Base-by-base conservation (phyloP, 106 monocot genomes). In the Apostasia ramifera region DNA sequence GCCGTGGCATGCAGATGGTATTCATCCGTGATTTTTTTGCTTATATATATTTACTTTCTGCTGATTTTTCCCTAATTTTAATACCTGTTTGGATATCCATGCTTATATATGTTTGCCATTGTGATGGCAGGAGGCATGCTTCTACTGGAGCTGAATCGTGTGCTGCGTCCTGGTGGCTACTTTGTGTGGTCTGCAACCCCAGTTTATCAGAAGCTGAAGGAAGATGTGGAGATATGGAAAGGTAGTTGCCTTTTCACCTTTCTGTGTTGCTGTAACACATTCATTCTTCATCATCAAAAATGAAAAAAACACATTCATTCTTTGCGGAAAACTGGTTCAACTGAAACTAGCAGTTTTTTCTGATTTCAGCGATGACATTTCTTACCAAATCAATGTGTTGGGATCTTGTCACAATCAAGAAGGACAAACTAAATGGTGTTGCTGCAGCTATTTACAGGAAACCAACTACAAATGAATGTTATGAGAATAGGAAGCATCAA, bases 101-200 rank as follows among this genome's bases (percentile, higher is more conserved):
- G 15, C 58, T 6, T 40, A 68, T 68, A 41, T 44, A 39, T 3
- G 47, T 12, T 8, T 49, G 6, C 26, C 13, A 46, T 6, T 72
- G 2, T 53, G 8, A 46, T 57, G 57, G 11, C 62, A 94, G 93
- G 86, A 76, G 95, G 95, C 11, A 61, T 69, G 8, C 88, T 95
- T 48, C 91, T 95, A 56, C 79, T 95, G 61, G 95, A 95, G 66
- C 71, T 95, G 13, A 91, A 95, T 67, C 85, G 95, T 55, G 83
- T 91, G 53, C 66, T 95, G 5, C 88, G 95, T 42, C 95, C 95
- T 9, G 95, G 95, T 44, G 95, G 95, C 13, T 91, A 71, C 66
- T 95, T 95, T 72, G 88, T 95, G 39, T 95, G 95, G 95, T 95
- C 95, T 11, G 95, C 91, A 8, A 95, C 95, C n/a, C 95, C 95